Conservation (phyloP, 2,329 filamentous ascomycete species). For the Rachicladosporium sp. region DNA sequence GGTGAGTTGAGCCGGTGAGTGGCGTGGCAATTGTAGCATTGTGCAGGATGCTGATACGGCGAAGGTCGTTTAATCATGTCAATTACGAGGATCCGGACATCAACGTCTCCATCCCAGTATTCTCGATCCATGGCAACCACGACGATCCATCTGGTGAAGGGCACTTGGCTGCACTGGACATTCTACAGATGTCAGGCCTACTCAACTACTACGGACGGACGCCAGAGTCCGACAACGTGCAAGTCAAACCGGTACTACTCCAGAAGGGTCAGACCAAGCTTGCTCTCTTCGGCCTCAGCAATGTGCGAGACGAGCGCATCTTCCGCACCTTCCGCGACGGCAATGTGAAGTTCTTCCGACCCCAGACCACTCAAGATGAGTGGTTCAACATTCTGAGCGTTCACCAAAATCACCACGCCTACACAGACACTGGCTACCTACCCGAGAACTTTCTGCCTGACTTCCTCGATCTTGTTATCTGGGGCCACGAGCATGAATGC, state of each 20-base stretch:
- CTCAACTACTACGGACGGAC: conserved; percentile 94
- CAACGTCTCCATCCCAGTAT: conserved; percentile 92
- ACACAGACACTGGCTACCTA: conserved; percentile 85
- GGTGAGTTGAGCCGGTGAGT: conserved; percentile 8
- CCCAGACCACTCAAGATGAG: conserved; percentile 64
- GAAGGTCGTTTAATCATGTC: conserved; percentile 69
- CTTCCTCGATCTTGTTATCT: conserved; percentile 83
- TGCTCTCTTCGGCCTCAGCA: conserved; percentile 86
- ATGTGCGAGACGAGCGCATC: conserved; percentile 88
- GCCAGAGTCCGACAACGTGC: conserved; percentile 84
- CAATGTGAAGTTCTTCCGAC: conserved; percentile 87
- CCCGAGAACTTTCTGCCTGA: conserved; percentile 87
- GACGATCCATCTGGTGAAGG: conserved; percentile 97
- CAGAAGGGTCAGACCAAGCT: conserved; percentile 91
- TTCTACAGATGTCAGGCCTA: conserved; percentile 80
- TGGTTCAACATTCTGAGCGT: conserved; percentile 96
- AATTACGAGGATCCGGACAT: conserved; percentile 98
- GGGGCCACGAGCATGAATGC: conserved; percentile 97
- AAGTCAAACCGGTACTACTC: conserved; percentile 78
- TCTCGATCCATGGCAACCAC: conserved; percentile 97
- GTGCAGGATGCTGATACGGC: conserved; percentile 5
- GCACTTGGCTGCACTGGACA: conserved; percentile 77
- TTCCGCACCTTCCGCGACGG: conserved; percentile 88
- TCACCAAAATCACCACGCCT: conserved; percentile 89
- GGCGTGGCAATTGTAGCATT: no score